phyloP scores from a whole-genome alignment of 768 basidiomycete species.

The Agrocybe chaxingu region DNA sequence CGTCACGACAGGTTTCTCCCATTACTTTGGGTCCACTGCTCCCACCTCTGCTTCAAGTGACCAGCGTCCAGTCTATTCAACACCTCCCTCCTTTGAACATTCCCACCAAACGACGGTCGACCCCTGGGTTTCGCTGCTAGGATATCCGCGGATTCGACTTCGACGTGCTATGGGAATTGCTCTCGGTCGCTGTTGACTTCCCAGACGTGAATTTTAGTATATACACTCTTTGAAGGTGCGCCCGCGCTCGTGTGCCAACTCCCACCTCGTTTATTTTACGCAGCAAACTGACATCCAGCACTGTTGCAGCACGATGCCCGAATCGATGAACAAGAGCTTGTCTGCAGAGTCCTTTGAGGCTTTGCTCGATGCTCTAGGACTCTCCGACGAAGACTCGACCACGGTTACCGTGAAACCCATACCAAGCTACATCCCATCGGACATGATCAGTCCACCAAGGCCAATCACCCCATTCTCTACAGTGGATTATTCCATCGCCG shows the following conservation, averaged over 20 bases:
- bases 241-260: background rate
- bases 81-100: no score
- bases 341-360: slow-evolving; percentile 11
- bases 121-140: no score
- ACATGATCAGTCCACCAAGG: background rate
- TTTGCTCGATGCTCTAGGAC: slow-evolving; percentile 11
- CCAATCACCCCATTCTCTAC: slow-evolving; percentile 1
- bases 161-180: no score
- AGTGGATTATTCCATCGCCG: background rate
- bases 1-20: no score
- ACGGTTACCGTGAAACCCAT: background rate
- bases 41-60: no score
- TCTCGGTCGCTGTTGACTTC: no score
- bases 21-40: no score
- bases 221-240: no score
- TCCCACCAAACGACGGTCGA: no score
- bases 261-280: background rate
- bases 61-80: no score
- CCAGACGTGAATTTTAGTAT: no score
- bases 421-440: background rate
- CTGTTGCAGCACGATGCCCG: slow-evolving; percentile 5
- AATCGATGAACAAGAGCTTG: slow-evolving; percentile 3
- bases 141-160: no score
- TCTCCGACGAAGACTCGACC: background rate
- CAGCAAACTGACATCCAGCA: background rate